Base-by-base conservation (phyloP, 441 rosid genomes). In the Syzygium syzygioides region DNA sequence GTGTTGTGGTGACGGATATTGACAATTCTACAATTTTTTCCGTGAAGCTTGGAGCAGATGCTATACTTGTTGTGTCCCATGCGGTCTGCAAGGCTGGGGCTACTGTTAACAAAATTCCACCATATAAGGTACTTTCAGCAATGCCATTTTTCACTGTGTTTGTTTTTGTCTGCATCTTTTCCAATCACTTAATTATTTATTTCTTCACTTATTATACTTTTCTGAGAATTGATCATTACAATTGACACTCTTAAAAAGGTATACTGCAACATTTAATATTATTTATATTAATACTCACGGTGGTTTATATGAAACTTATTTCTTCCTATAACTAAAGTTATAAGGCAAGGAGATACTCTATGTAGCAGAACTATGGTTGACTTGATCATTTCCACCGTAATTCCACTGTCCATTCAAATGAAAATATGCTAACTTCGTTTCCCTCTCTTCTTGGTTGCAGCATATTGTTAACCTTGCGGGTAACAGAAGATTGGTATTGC, bases 71-170 rank as follows among this genome's bases (percentile, higher is more conserved):
- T 8, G 95, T 93, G 57, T 93, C 95, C 34, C 94, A 92, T 57
- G 95, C 92, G 45, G 89, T 92, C 86, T 93, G 94, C 88, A 92
- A 93, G 87, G 93, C 93, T 2, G 94, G 95, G n/a, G 93, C 95
- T 59, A 86, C 85, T 48, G 90, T 87, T 30, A 87, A 91, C 59
- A 93, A 91, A 88, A 91, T 92, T 86, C 93, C 93, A 41, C 92
- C 92, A n/a, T 93, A 93, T 88, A 87, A 92, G 92, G 94, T 92
- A 80, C 87, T 19, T 50, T 32, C 34, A 32, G 11, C 59, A 18
- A 7, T 20, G 53, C 19, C 19, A 2, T 66, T 15, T 15, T 85
- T 64, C 64, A 56, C 20, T 84, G 3, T 71, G 90, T 25, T 87
- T 25, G 30, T 37, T 59, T 32, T 87, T 86, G 30, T 28, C 85